phyloP scores from a whole-genome alignment of 805 yeast genomes.

The Dipodascus albidus region DNA sequence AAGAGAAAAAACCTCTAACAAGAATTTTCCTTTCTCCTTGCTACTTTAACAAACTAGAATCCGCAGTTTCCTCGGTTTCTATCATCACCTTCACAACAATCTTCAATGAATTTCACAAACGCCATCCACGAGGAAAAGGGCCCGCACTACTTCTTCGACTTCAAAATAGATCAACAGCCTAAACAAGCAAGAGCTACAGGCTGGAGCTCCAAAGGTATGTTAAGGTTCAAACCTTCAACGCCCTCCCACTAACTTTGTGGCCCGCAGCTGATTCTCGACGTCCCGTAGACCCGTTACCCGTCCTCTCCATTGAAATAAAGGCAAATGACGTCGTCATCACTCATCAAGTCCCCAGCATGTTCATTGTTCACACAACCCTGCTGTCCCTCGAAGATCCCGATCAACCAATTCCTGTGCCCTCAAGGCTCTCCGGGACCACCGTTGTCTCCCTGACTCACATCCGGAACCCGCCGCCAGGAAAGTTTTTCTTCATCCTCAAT shows the following conservation, averaged over 20 bases:
- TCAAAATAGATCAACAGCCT: conserved; percentile 23
- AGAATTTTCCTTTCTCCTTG: not conserved
- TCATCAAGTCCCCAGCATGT: conserved; percentile 15
- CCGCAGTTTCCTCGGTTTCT: not conserved
- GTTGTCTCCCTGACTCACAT: conserved; percentile 16
- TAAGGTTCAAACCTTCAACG: too few species aligned
- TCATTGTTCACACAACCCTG: conserved; percentile 17
- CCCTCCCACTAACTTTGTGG: not conserved
- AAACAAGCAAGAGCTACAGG: conserved; percentile 26
- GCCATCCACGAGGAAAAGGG: not conserved
- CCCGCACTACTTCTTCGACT: conserved; percentile 6
- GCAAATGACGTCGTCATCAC: conserved; percentile 22
- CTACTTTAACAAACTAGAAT: not conserved
- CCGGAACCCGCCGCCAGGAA: conserved; percentile 19
- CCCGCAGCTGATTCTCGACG: conserved; percentile 24
- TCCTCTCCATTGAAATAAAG: conserved; percentile 15
- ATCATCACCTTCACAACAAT: too few species aligned
- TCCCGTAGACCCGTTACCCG: conserved; percentile 28
- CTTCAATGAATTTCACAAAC: not conserved
- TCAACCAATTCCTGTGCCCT: not conserved
- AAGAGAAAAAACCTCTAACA: not conserved
- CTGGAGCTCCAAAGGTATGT: conserved; percentile 22
- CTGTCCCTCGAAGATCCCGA: not conserved
- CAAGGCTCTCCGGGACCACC: conserved; percentile 16
- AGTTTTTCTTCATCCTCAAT: conserved; percentile 22